Evolutionary conservation across 768 basidiomycete genomes (phyloP).

Genomic region (Saitozyma podzolica): DNA sequence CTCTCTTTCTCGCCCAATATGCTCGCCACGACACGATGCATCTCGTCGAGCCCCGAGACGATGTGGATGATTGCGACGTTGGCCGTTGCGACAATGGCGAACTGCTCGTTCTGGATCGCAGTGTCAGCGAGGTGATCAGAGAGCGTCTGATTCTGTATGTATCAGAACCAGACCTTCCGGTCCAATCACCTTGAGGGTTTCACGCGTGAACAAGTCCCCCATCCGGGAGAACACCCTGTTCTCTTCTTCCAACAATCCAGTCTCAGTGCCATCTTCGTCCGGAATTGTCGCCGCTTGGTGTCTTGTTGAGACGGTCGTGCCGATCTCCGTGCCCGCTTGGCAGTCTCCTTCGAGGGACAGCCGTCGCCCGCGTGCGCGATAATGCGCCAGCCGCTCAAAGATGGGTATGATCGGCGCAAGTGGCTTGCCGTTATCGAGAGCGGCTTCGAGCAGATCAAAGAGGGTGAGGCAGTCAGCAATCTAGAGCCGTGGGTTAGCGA

Average conservation of each 20-base stretch:
- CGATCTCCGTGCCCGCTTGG: no score
- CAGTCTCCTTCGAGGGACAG: no score
- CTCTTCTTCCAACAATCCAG: no score
- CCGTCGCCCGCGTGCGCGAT: not conserved
- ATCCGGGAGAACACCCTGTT: no score
- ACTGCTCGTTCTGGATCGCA: slow-evolving; percentile 41
- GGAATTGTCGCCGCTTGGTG: no score
- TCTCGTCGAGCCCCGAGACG: slow-evolving; percentile 31
- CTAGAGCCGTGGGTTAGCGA: slow-evolving; percentile 12
- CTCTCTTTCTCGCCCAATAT: slow-evolving; percentile 44
- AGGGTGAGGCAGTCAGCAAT: slow-evolving; percentile 45
- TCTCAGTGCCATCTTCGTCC: no score
- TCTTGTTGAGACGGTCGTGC: no score
- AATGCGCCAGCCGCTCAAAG: slow-evolving; percentile 40
- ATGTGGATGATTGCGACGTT: slow-evolving; percentile 40
- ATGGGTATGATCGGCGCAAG: slow-evolving; percentile 45
- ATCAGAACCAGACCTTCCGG: no score
- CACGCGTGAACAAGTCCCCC: no score
- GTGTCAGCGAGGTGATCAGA: no score
- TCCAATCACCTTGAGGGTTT: no score
- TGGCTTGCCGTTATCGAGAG: slow-evolving; percentile 32
- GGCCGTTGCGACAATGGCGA: slow-evolving; percentile 44
- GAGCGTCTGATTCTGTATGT: no score
- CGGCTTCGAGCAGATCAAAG: slow-evolving; percentile 38
- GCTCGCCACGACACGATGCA: slow-evolving; percentile 30